Conservation (phyloP, 768 basidiomycete species). For the Tremella fuciformis region DNA sequence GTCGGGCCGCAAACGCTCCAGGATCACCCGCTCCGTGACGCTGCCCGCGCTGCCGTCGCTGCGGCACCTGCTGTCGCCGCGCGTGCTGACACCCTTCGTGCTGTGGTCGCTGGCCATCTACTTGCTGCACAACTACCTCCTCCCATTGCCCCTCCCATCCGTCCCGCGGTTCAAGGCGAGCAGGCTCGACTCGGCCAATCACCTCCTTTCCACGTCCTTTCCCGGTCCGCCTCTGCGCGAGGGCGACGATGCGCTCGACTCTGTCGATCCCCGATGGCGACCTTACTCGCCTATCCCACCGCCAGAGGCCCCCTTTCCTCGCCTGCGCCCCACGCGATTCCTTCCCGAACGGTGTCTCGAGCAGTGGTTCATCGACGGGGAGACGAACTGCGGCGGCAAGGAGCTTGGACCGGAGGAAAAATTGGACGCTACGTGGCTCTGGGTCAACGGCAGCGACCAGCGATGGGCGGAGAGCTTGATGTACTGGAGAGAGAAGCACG, state of each 20-base stretch:
- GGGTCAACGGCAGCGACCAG: conserved; percentile 48
- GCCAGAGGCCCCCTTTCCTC: conserved; percentile 41
- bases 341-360: conserved; percentile 41
- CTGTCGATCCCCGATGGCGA: conserved; percentile 31
- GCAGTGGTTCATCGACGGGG: conserved; percentile 47
- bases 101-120: conserved; percentile 29
- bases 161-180: not conserved
- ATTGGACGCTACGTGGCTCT: conserved; percentile 46
- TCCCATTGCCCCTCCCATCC: conserved; percentile 26
- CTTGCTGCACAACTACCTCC: conserved; percentile 23
- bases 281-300: conserved; percentile 34
- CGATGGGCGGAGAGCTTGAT: conserved; percentile 44
- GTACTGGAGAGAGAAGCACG: conserved; percentile 19
- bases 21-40: too few species aligned
- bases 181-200: conserved; percentile 9
- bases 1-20: too few species aligned
- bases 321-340: conserved; percentile 41
- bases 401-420: conserved; percentile 44
- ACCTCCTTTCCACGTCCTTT: conserved; percentile 28
- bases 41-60: conserved; percentile 8
- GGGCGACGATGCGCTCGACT: conserved; percentile 37
- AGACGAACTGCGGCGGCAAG: conserved; percentile 35
- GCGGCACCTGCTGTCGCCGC: not conserved
- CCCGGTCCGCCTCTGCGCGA: conserved; percentile 35
- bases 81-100: conserved; percentile 18